A percentile compares a stretch with the other conserved stretches of the same genome.
Conservation (phyloP, 2,329 filamentous ascomycete genomes). For the Cladorrhinum sp. region DNA sequence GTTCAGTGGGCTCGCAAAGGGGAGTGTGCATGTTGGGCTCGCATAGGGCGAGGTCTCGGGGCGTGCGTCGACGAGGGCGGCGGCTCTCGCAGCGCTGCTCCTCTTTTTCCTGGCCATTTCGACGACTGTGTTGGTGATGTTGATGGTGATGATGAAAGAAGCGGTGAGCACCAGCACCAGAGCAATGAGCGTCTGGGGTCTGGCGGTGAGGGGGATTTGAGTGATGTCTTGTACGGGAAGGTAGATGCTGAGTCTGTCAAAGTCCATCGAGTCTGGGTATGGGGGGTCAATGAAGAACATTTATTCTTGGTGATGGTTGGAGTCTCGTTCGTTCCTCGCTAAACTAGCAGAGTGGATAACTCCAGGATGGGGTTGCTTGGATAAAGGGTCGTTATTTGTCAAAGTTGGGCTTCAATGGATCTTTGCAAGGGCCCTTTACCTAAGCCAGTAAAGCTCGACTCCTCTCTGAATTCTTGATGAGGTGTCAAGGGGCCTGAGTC, state of each 20-base stretch:
- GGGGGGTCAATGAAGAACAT: background rate
- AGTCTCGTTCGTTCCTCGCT: background rate
- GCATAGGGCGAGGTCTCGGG: conserved; percentile 28
- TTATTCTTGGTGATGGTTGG: background rate
- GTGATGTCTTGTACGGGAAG: background rate
- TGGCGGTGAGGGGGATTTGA: conserved; percentile 24
- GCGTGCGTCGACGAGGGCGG: conserved; percentile 17
- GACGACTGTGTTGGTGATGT: background rate
- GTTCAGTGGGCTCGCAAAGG: conserved; percentile 27
- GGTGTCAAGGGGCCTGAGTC: conserved; percentile 16
- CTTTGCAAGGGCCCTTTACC: background rate
- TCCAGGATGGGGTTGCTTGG: background rate
- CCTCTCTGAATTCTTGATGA: conserved; percentile 11
- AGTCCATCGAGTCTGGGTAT: background rate
- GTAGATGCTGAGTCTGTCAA: conserved; percentile 4
- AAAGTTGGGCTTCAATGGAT: conserved; percentile 22
- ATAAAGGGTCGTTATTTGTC: conserved; percentile 14
- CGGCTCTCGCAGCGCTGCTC: conserved; percentile 19
- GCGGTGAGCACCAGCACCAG: conserved; percentile 21
- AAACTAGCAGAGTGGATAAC: background rate
- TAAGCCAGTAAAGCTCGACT: conserved; percentile 5
- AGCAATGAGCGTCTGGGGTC: conserved; percentile 23
- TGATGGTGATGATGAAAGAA: conserved; percentile 19
- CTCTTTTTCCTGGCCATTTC: conserved; percentile 27
- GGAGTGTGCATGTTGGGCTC: conserved; percentile 27